These are phyloP conservation scores for Myrica gale DNA, from an alignment of 306 rosid species.

Conservation along the genomic window DNA sequence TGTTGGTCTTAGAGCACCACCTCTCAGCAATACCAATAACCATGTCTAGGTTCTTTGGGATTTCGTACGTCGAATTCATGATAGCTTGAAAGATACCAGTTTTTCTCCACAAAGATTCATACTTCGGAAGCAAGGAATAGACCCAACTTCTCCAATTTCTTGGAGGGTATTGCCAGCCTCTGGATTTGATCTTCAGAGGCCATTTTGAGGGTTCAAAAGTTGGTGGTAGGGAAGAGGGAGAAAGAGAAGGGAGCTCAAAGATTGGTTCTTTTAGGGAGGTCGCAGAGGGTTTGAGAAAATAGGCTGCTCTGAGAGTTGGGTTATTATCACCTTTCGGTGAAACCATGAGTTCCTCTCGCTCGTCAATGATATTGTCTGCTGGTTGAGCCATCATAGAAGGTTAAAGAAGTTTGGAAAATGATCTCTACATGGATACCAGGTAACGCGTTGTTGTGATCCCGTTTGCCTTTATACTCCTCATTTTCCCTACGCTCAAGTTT, in stretches of 20 bases:
- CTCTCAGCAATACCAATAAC: conserved; percentile 14
- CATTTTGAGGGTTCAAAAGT: background rate
- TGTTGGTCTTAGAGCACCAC: conserved; percentile 25
- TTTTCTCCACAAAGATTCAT: conserved; percentile 9
- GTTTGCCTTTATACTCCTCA: background rate
- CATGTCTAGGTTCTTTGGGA: background rate
- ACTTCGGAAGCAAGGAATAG: background rate
- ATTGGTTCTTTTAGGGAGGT: conserved; percentile 1
- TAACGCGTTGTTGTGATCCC: background rate
- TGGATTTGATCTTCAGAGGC: conserved; percentile 2
- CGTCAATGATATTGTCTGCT: background rate
- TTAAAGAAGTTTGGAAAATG: background rate
- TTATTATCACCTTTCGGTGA: background rate
- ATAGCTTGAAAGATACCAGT: conserved; percentile 23
- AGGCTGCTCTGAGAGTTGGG: background rate
- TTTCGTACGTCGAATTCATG: background rate
- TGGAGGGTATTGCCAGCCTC: conserved; percentile 1
- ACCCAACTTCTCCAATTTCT: conserved; percentile 26
- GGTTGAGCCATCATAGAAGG: background rate
- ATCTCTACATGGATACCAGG: background rate
- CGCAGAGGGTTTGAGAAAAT: background rate
- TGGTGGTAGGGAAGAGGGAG: background rate
- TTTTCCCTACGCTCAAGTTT: background rate
- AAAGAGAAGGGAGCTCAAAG: background rate
- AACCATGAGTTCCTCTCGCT: background rate